Conservation (phyloP, 73 alveolate species). For the Paramecium pentaurelia region DNA sequence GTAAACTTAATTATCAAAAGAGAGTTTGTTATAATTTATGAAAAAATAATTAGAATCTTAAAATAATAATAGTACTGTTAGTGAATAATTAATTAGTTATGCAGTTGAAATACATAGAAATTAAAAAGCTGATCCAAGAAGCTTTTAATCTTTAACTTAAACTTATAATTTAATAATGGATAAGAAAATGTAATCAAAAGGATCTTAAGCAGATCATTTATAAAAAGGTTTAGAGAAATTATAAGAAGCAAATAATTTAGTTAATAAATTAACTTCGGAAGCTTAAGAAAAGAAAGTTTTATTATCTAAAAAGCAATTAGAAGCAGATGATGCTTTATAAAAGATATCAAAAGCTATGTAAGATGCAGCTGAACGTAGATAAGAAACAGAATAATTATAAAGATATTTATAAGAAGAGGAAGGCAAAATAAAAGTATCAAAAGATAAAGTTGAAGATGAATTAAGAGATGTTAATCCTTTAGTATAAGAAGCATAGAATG, state of each 20-base stretch:
- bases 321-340: constrained; percentile 94
- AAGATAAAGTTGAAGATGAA: constrained; percentile 76
- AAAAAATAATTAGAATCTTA: constrained; percentile 59
- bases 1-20: constrained; percentile 86
- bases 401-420: constrained; percentile 75
- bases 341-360: constrained; percentile 96
- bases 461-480: constrained; percentile 89
- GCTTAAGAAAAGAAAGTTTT: constrained; percentile 86
- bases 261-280: constrained; percentile 84
- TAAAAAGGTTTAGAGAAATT: constrained; percentile 96
- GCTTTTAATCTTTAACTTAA: constrained; percentile 68
- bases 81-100: background rate
- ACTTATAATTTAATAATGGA: constrained; percentile 68
- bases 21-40: constrained; percentile 66
- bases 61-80: background rate
- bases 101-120: constrained; percentile 40
- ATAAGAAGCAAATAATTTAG: constrained; percentile 96
- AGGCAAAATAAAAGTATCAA: constrained; percentile 67
- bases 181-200: constrained; percentile 83
- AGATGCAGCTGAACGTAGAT: constrained; percentile 81
- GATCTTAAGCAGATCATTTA: constrained; percentile 82
- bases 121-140: constrained; percentile 62
- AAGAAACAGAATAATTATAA: constrained; percentile 73
- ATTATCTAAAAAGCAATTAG: constrained; percentile 86
- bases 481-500: constrained; percentile 87